A percentile compares a stretch with the other conserved stretches of the same genome.
phyloP scores from a whole-genome alignment of 371 early-diverging fungal species.

The Entomophthora muscae region DNA sequence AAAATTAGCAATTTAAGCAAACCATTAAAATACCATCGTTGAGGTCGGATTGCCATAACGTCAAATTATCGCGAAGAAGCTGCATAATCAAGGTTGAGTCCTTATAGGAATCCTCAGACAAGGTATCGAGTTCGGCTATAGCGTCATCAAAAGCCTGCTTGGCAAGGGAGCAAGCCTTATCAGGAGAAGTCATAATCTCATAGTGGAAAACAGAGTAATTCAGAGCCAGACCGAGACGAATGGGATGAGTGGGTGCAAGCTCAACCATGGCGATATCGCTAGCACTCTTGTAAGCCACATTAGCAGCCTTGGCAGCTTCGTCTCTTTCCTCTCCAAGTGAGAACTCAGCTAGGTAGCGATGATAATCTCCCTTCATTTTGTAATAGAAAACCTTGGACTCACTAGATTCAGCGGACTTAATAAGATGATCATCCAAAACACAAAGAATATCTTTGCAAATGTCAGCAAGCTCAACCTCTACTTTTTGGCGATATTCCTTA shows the following conservation, averaged over 20 bases:
- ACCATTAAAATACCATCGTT: conserved; percentile 18
- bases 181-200: conserved; percentile 70
- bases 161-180: conserved; percentile 67
- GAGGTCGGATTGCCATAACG: conserved; percentile 65
- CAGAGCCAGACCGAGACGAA: conserved; percentile 76
- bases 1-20: background rate
- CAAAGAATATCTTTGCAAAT: conserved; percentile 66
- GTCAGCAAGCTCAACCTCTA: conserved; percentile 58
- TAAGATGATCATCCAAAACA: conserved; percentile 56
- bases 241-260: conserved; percentile 66
- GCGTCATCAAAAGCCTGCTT: conserved; percentile 77
- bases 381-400: conserved; percentile 79
- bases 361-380: conserved; percentile 75
- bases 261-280: conserved; percentile 50
- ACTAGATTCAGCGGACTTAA: conserved; percentile 34
- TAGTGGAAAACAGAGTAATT: conserved; percentile 90
- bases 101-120: conserved; percentile 73
- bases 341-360: conserved; percentile 82
- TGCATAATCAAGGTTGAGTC: conserved; percentile 87
- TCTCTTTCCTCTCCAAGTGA: conserved; percentile 42
- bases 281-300: conserved; percentile 70
- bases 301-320: conserved; percentile 40
- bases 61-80: conserved; percentile 73
- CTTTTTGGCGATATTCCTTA: conserved; percentile 48
- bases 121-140: conserved; percentile 65